A percentile compares a stretch with the other conserved stretches of the same genome.
Evolutionary conservation across 768 basidiomycete species (phyloP).

Genomic region (Chalciporus sphaerocephalus): DNA sequence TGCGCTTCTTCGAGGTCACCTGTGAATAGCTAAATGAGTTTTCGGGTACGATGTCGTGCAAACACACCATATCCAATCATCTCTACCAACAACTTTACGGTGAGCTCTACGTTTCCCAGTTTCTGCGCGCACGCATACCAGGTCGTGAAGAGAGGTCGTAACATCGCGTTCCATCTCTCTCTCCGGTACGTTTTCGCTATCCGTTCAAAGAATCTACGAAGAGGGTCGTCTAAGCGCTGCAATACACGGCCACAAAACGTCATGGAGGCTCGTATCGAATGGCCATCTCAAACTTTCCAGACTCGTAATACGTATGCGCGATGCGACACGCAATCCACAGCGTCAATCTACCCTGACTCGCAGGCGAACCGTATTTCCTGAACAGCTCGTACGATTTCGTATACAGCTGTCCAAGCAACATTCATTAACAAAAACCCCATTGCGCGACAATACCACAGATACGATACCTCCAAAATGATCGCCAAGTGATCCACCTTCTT

Average conservation of each 20-base stretch:
- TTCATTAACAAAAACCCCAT: constrained; percentile 1
- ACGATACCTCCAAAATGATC: constrained; percentile 71
- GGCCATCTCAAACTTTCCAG: constrained; percentile 82
- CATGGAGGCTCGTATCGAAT: constrained; percentile 59
- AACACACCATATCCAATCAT: constrained; percentile 72
- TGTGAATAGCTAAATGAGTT: constrained; percentile 6
- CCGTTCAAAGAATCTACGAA: constrained; percentile 80
- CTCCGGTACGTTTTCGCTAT: constrained; percentile 85
- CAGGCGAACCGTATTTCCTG: constrained; percentile 61
- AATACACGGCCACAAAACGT: neutral
- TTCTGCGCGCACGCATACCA: constrained; percentile 84
- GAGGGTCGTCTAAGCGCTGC: neutral
- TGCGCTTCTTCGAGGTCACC: constrained; percentile 44
- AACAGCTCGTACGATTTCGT: constrained; percentile 93
- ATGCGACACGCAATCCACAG: constrained; percentile 91
- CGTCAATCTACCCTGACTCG: constrained; percentile 72
- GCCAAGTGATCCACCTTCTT: constrained; percentile 87
- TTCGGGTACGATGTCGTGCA: neutral
- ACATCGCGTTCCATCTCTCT: constrained; percentile 75
- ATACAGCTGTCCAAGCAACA: constrained; percentile 57
- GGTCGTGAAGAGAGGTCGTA: constrained; percentile 66
- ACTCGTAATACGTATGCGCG: constrained; percentile 77
- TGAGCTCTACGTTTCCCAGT: constrained; percentile 71
- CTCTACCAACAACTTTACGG: constrained; percentile 73
- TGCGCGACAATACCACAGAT: neutral